These are phyloP conservation scores for Aspergillus carlsbadensis DNA, from an alignment of 495 filamentous ascomycete genomes.

Conservation along the genomic window DNA sequence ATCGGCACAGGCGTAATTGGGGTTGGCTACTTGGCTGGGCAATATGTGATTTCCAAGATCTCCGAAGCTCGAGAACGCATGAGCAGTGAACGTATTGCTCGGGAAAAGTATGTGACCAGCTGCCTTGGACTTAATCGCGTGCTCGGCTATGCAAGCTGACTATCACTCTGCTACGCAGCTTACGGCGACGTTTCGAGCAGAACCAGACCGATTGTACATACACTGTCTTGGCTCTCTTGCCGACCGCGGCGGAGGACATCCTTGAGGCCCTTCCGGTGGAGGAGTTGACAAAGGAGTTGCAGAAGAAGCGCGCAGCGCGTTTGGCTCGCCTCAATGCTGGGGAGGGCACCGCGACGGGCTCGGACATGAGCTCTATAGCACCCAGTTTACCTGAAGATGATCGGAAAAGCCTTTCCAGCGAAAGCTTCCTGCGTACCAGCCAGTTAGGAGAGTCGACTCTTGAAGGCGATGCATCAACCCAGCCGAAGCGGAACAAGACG, in stretches of 20 bases:
- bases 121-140: slow-evolving; percentile 5
- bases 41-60: slow-evolving; percentile 89
- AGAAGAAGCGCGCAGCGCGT: slow-evolving; percentile 84
- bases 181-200: slow-evolving; percentile 93
- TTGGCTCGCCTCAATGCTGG: slow-evolving; percentile 55
- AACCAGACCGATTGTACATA: slow-evolving; percentile 98
- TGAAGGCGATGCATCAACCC: slow-evolving; percentile 37
- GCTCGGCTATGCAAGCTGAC: slow-evolving; percentile 16
- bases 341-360: slow-evolving; percentile 46
- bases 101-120: slow-evolving; percentile 76
- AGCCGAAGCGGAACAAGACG: slow-evolving; percentile 75
- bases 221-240: slow-evolving; percentile 93
- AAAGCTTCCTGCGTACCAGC: slow-evolving; percentile 76
- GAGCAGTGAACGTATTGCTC: slow-evolving; percentile 90
- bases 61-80: slow-evolving; percentile 90
- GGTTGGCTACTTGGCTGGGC: slow-evolving; percentile 85
- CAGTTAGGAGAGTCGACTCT: slow-evolving; percentile 58
- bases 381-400: slow-evolving; percentile 85
- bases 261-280: slow-evolving; percentile 86
- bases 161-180: slow-evolving; percentile 45
- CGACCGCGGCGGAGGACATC: slow-evolving; percentile 86
- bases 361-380: slow-evolving; percentile 65
- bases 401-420: slow-evolving; percentile 71
- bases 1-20: slow-evolving; percentile 84
- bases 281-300: slow-evolving; percentile 82